Percentiles rank a stretch among this genome's conserved stretches.
phyloP scores from a whole-genome alignment of 176 grass and related monocot genomes.

The Thalia dealbata region DNA sequence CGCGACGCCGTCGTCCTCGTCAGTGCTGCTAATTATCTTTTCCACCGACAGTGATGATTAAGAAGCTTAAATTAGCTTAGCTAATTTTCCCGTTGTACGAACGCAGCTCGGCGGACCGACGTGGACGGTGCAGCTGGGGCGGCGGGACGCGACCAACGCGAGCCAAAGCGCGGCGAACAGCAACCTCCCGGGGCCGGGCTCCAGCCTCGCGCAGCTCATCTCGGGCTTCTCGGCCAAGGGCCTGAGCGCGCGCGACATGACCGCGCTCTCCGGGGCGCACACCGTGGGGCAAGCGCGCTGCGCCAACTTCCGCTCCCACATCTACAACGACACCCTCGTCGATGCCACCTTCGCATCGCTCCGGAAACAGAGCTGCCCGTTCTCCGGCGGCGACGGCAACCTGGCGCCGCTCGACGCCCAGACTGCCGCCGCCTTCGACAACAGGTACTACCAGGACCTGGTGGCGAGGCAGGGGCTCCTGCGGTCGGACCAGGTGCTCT shows the following conservation, averaged over 20 bases:
- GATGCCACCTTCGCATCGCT: constrained; percentile 1
- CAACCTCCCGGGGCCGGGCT: not conserved
- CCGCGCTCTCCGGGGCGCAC: constrained; percentile 54
- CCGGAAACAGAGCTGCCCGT: not conserved
- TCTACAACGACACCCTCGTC: constrained; percentile 11
- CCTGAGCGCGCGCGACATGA: constrained; percentile 46
- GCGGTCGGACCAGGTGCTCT: constrained; percentile 14
- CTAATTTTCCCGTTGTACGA: too few species aligned
- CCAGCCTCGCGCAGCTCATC: constrained; percentile 4
- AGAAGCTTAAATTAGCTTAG: too few species aligned
- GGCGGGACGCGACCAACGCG: constrained; percentile 3
- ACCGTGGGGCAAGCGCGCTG: constrained; percentile 34
- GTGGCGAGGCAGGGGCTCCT: not conserved
- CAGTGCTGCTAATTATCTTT: not conserved
- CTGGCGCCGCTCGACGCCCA: constrained; percentile 4
- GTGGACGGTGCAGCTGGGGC: constrained; percentile 6
- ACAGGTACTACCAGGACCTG: constrained; percentile 11
- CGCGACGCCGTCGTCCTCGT: constrained; percentile 22
- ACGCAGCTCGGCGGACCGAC: constrained; percentile 3
- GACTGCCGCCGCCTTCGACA: not conserved
- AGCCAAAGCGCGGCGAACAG: constrained; percentile 5
- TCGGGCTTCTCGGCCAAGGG: not conserved
- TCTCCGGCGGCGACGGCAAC: not conserved
- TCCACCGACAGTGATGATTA: too few species aligned
- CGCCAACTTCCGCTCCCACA: constrained; percentile 4